phyloP scores from a whole-genome alignment of 1,284 basidiomycete genomes.

The Cryptococcus floricola region DNA sequence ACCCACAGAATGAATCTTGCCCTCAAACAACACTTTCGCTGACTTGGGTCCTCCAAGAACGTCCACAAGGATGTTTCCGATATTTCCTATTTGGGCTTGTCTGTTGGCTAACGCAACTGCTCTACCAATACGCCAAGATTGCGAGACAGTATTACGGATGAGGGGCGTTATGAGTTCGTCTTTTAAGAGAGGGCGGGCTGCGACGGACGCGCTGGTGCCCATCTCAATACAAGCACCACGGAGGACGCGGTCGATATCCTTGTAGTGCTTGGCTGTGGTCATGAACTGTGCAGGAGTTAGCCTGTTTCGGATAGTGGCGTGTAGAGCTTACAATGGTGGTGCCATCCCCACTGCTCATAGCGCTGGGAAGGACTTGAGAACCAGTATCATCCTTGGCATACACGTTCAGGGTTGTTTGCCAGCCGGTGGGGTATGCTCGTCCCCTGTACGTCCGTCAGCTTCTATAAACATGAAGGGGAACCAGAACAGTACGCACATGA shows the following conservation, averaged over 20 bases:
- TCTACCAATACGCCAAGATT: slow-evolving; percentile 58
- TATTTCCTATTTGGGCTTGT: slow-evolving; percentile 38
- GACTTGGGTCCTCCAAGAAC: slow-evolving; percentile 55
- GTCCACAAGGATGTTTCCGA: slow-evolving; percentile 49
- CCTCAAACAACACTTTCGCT: slow-evolving; percentile 56
- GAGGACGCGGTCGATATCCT: slow-evolving; percentile 22
- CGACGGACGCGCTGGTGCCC: slow-evolving; percentile 32
- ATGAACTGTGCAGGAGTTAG: slow-evolving; percentile 13
- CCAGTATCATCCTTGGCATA: slow-evolving; percentile 22
- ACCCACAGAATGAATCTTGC: slow-evolving; percentile 57
- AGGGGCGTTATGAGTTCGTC: slow-evolving; percentile 15
- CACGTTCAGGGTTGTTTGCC: slow-evolving; percentile 34
- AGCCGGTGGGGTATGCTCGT: slow-evolving; percentile 28
- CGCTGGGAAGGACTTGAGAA: slow-evolving; percentile 21
- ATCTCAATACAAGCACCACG: slow-evolving; percentile 33
- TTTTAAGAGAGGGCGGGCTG: slow-evolving; percentile 19
- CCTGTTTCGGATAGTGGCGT: neutral
- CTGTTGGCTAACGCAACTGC: slow-evolving; percentile 52
- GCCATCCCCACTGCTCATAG: slow-evolving; percentile 32
- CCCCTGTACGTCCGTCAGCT: neutral
- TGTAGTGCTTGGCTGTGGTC: slow-evolving; percentile 25
- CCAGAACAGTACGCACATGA: slow-evolving; percentile 13
- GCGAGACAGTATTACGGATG: slow-evolving; percentile 54
- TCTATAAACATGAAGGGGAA: neutral
- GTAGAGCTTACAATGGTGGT: slow-evolving; percentile 11